Evolutionary conservation across 2,329 filamentous ascomycete species (phyloP).

Genomic region (Botrytis fragariae): DNA sequence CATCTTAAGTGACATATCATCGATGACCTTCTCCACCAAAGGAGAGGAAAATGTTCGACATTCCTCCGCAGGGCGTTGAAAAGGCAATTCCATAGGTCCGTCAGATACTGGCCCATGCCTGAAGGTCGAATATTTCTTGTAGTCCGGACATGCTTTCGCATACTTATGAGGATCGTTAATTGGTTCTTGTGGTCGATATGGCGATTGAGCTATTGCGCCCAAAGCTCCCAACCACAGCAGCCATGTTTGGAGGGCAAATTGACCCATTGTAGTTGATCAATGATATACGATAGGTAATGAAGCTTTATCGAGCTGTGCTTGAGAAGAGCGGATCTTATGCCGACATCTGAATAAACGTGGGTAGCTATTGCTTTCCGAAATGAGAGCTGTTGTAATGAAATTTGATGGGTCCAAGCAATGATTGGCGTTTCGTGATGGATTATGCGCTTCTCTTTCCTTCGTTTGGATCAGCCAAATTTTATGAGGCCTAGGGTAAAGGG

Average conservation of each 20-base stretch:
- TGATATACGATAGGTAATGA: neutral
- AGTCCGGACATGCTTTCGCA: slow-evolving; percentile 38
- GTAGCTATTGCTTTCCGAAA: slow-evolving; percentile 4
- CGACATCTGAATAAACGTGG: neutral
- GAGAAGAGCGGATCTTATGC: neutral
- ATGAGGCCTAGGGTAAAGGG: too few species aligned
- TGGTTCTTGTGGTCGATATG: slow-evolving; percentile 12
- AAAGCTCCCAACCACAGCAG: slow-evolving; percentile 19
- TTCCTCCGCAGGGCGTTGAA: slow-evolving; percentile 73
- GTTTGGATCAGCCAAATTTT: neutral
- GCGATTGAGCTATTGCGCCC: slow-evolving; percentile 16
- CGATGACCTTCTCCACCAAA: slow-evolving; percentile 83
- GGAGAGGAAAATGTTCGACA: slow-evolving; percentile 90
- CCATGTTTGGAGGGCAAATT: neutral
- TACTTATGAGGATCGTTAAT: slow-evolving; percentile 21
- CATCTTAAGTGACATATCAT: slow-evolving; percentile 75
- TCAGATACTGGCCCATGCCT: slow-evolving; percentile 72
- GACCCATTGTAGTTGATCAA: neutral
- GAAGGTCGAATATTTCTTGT: slow-evolving; percentile 37
- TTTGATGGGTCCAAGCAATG: slow-evolving; percentile 1
- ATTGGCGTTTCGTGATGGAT: neutral
- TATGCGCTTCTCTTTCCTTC: neutral
- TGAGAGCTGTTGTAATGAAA: neutral
- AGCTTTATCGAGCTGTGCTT: neutral
- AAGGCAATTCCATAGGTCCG: slow-evolving; percentile 77